A percentile compares a stretch with the other conserved stretches of the same genome.
Conservation (phyloP, 1,284 basidiomycete genomes). For the Tilletia walkeri region DNA sequence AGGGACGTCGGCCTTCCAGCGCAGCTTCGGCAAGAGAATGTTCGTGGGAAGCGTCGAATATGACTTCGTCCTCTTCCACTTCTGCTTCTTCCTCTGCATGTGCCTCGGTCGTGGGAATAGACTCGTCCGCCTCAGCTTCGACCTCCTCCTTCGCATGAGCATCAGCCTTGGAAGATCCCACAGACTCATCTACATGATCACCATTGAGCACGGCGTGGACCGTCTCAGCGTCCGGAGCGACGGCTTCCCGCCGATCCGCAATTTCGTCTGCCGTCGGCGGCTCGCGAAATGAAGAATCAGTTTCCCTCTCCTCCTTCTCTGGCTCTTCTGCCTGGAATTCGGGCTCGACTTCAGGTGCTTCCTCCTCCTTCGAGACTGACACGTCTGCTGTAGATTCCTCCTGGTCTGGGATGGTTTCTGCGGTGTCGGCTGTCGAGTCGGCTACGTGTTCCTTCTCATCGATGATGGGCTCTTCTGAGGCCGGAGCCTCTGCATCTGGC, state of each 20-base stretch:
- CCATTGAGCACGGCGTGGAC: background rate
- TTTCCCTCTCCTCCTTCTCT: too few species aligned
- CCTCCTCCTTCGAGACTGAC: background rate
- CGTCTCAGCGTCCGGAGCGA: background rate
- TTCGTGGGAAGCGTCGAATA: conserved; percentile 1
- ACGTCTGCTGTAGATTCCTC: background rate
- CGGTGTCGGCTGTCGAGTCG: background rate
- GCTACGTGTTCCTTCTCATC: background rate
- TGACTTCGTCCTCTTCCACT: background rate
- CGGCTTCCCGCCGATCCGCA: background rate
- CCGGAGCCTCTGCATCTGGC: background rate
- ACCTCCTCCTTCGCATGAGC: background rate
- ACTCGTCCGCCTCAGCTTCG: background rate
- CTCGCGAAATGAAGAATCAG: too few species aligned
- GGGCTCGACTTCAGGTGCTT: background rate
- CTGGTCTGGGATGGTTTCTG: background rate
- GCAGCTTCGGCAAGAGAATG: conserved; percentile 3
- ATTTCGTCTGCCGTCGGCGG: background rate
- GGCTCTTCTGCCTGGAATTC: background rate
- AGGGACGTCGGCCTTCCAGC: background rate
- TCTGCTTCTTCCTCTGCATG: background rate
- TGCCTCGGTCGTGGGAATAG: too few species aligned
- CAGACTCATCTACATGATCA: background rate
- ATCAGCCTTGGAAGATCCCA: background rate
- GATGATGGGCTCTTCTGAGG: background rate